A percentile compares a stretch with the other conserved stretches of the same genome.
These are phyloP conservation scores for Phytophthora hibernalis DNA, from an alignment of 352 stramenopile species.

Conservation along the genomic window DNA sequence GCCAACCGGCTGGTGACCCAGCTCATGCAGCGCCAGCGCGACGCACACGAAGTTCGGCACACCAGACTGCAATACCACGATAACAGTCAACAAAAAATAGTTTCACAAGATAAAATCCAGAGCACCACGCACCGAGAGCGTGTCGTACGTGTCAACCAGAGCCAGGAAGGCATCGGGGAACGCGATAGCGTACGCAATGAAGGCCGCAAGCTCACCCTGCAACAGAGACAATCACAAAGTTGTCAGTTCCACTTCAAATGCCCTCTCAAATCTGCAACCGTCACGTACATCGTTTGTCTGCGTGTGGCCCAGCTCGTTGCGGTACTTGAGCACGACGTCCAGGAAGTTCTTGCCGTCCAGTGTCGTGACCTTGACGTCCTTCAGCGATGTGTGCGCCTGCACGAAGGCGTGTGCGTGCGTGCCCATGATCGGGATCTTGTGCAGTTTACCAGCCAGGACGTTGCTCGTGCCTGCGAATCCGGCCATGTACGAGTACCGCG, in stretches of 20 bases:
- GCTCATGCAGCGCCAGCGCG: constrained; percentile 93
- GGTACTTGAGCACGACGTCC: constrained; percentile 84
- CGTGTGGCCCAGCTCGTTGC: constrained; percentile 65
- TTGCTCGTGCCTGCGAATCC: constrained; percentile 99
- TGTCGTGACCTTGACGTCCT: constrained; percentile 86
- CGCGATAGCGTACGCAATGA: constrained; percentile 97
- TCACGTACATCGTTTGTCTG: constrained; percentile 80
- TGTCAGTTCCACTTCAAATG: neutral
- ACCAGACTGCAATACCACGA: constrained; percentile 72
- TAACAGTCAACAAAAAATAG: constrained; percentile 16
- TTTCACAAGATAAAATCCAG: constrained; percentile 1
- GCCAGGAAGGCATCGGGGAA: constrained; percentile 97
- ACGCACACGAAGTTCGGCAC: constrained; percentile 98
- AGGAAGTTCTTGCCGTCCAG: constrained; percentile 85
- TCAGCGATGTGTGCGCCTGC: constrained; percentile 93
- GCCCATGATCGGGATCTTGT: constrained; percentile 95
- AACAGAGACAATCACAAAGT: constrained; percentile 3
- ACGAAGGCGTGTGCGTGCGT: constrained; percentile 99
- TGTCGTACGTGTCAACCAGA: constrained; percentile 99
- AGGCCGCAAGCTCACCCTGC: constrained; percentile 97
- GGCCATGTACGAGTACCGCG: constrained; percentile 97
- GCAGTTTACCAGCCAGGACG: constrained; percentile 96
- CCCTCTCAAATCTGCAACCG: neutral
- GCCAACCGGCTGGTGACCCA: constrained; percentile 91
- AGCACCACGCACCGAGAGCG: constrained; percentile 75